Conservation (phyloP, 352 stramenopile species). For the Pythium grandisporangium region DNA sequence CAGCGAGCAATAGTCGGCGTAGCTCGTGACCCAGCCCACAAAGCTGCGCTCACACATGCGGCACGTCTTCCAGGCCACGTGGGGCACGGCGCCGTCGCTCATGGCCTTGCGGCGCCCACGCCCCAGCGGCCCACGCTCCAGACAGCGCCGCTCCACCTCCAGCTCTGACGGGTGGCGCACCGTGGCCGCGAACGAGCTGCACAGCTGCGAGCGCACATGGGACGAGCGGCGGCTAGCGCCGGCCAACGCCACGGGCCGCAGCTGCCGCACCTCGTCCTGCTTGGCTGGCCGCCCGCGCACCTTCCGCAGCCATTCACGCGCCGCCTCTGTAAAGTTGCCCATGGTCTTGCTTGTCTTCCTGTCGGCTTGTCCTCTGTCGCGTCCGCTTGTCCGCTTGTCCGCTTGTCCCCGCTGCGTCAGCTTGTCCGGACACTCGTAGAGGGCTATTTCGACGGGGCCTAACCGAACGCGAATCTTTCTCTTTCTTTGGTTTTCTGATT, state of each 20-base stretch:
- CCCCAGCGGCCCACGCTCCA: not conserved
- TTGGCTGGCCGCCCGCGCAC: constrained; percentile 35
- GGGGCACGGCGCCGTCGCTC: constrained; percentile 26
- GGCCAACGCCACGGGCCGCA: constrained; percentile 57
- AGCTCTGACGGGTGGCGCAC: constrained; percentile 25
- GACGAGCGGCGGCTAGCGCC: constrained; percentile 47
- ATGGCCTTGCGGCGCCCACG: constrained; percentile 21
- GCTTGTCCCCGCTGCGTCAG: too few species aligned
- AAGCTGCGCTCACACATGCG: constrained; percentile 56
- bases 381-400: too few species aligned
- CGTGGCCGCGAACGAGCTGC: constrained; percentile 50
- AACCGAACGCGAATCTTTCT: too few species aligned
- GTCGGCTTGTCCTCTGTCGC: too few species aligned
- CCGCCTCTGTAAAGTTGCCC: constrained; percentile 14
- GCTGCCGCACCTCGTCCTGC: constrained; percentile 42
- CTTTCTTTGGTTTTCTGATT: too few species aligned
- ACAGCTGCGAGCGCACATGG: constrained; percentile 40
- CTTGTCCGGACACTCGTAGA: too few species aligned
- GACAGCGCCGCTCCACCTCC: not conserved
- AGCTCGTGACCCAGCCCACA: constrained; percentile 34
- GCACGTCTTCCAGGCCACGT: constrained; percentile 31
- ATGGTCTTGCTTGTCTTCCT: constrained; percentile 28
- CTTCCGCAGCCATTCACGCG: constrained; percentile 35
- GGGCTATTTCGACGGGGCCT: too few species aligned
- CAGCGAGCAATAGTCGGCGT: constrained; percentile 54